These are phyloP conservation scores for Nowakowskiella sp. DNA, from an alignment of 192 early-diverging fungal genomes.

Conservation along the genomic window DNA sequence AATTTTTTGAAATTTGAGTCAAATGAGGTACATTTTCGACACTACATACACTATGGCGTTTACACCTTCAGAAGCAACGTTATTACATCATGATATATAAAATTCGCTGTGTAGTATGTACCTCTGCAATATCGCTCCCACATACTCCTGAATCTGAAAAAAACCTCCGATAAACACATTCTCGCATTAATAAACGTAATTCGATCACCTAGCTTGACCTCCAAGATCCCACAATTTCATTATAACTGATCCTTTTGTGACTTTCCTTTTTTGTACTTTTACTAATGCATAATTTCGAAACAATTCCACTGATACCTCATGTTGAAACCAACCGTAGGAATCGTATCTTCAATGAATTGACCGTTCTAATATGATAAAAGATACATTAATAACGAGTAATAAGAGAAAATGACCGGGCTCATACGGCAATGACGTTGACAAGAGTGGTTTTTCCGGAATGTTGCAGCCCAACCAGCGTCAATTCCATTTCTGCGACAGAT, in stretches of 20 bases:
- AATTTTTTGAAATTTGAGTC: background rate
- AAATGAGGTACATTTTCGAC: background rate
- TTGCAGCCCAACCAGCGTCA: constrained; percentile 53
- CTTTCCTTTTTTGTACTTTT: constrained; percentile 28
- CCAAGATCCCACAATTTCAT: constrained; percentile 99
- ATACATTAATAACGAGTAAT: background rate
- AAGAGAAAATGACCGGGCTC: background rate
- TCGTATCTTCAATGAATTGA: constrained; percentile 65
- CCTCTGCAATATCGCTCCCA: constrained; percentile 68
- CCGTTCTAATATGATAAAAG: constrained; percentile 12
- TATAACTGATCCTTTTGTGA: constrained; percentile 60
- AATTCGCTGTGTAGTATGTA: constrained; percentile 2
- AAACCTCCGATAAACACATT: background rate
- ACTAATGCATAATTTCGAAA: background rate
- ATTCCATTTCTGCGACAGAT: constrained; percentile 54
- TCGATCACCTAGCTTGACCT: constrained; percentile 75
- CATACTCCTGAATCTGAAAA: constrained; percentile 79
- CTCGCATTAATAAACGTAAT: background rate
- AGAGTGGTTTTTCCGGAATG: constrained; percentile 54
- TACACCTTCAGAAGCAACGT: constrained; percentile 67
- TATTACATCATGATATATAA: background rate
- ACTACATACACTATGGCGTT: constrained; percentile 88
- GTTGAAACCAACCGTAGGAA: constrained; percentile 98
- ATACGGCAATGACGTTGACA: constrained; percentile 50
- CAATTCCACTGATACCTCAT: constrained; percentile 65